phyloP scores from a whole-genome alignment of 192 early-diverging fungal genomes.

The Coemansia sp. region DNA sequence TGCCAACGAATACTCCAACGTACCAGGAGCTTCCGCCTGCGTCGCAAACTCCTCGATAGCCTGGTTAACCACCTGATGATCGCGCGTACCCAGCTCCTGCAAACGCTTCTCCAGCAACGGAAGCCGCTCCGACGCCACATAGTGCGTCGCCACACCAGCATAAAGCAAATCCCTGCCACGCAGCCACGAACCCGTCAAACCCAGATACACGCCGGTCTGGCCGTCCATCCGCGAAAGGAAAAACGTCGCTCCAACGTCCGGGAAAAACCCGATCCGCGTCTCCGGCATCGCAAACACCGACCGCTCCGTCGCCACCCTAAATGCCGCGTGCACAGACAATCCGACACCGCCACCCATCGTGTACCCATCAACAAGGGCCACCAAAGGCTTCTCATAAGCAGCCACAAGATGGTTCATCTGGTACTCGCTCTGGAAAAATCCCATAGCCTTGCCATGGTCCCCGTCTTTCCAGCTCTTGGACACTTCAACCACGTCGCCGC shows the following conservation, averaged over 20 bases:
- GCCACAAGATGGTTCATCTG: conserved; percentile 89
- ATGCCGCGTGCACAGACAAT: conserved; percentile 90
- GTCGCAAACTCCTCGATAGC: conserved; percentile 91
- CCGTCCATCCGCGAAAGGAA: conserved; percentile 95
- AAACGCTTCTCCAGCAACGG: conserved; percentile 77
- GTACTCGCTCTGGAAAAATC: conserved; percentile 93
- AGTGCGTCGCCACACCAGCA: conserved; percentile 96
- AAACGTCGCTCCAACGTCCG: conserved; percentile 94
- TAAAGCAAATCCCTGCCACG: conserved; percentile 84
- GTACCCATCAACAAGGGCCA: conserved; percentile 85
- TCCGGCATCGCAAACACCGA: conserved; percentile 98
- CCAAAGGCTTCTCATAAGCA: conserved; percentile 81
- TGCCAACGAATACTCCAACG: conserved; percentile 40
- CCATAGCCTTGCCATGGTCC: conserved; percentile 54
- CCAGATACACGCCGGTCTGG: conserved; percentile 89
- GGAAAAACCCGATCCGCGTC: conserved; percentile 93
- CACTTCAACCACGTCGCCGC: conserved; percentile 73
- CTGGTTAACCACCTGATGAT: conserved; percentile 76
- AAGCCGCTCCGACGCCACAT: conserved; percentile 83
- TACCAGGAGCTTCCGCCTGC: conserved; percentile 41
- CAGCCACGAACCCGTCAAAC: conserved; percentile 79
- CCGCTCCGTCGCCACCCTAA: conserved; percentile 94
- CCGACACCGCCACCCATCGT: conserved; percentile 98
- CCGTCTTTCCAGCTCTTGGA: conserved; percentile 48
- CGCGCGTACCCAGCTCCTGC: conserved; percentile 73